Conservation (phyloP, 73 alveolate species). For the Paramecium sonneborni region DNA sequence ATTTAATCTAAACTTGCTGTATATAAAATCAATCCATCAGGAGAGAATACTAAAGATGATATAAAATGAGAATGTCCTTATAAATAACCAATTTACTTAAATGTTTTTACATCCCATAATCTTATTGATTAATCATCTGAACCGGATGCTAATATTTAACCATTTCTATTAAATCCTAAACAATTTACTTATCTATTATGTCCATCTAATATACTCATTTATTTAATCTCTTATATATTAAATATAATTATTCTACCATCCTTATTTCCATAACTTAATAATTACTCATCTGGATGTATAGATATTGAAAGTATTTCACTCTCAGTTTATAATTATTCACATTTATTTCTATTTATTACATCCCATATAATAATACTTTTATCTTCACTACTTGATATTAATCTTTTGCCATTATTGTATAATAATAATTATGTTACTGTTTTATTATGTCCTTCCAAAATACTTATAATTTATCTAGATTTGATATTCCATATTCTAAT, state of each 20-base stretch:
- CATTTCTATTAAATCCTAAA: constrained; percentile 74
- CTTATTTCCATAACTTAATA: neutral
- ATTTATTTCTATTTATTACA: neutral
- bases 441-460: neutral
- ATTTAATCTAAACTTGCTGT: neutral
- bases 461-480: neutral
- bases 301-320: neutral
- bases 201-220: constrained; percentile 68
- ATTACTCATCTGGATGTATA: neutral
- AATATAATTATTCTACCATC: neutral
- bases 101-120: neutral
- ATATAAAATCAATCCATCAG: neutral
- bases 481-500: neutral
- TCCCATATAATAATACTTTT: neutral
- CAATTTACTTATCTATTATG: constrained; percentile 91
- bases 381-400: neutral
- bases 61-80: neutral
- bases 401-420: neutral
- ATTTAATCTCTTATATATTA: neutral
- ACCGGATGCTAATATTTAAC: neutral
- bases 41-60: neutral
- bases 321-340: neutral
- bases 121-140: neutral
- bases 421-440: neutral
- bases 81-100: neutral